Evolutionary conservation across 179 eudicot genomes (phyloP).

Genomic region (Gypsophila paniculata): DNA sequence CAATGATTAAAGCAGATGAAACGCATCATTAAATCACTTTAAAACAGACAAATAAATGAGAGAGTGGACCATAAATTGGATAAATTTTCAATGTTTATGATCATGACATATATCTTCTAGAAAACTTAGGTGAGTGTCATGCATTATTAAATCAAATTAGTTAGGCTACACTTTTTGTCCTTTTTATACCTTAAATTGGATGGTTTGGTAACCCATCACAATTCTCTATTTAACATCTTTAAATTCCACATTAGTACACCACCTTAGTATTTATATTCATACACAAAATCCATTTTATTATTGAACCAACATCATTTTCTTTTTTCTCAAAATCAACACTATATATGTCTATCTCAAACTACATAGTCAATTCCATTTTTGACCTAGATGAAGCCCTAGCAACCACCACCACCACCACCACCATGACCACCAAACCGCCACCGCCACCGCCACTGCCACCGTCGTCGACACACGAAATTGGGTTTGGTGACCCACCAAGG

Average conservation of each 20-base stretch:
- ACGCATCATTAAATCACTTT: too few species aligned
- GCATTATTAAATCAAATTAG: background rate
- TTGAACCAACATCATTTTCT: background rate
- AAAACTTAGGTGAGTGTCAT: constrained; percentile 10
- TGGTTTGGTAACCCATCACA: constrained; percentile 18
- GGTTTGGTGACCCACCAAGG: constrained; percentile 20
- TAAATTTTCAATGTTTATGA: constrained; percentile 4
- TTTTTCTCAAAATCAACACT: background rate
- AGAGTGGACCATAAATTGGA: too few species aligned
- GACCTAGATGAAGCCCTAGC: constrained; percentile 36
- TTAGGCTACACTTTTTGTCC: constrained; percentile 11
- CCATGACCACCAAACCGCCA: constrained; percentile 19
- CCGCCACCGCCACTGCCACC: background rate
- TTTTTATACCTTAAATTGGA: background rate
- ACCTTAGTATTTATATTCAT: background rate
- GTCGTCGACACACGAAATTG: background rate
- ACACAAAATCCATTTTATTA: background rate
- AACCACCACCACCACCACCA: background rate
- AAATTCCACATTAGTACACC: background rate
- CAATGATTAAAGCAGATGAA: too few species aligned
- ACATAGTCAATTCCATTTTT: constrained; percentile 11
- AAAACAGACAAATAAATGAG: too few species aligned
- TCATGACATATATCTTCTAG: background rate
- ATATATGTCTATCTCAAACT: constrained; percentile 22
- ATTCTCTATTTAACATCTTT: constrained; percentile 2